phyloP scores from a whole-genome alignment of 805 yeast genomes.

The Ogataea salicorniae region DNA sequence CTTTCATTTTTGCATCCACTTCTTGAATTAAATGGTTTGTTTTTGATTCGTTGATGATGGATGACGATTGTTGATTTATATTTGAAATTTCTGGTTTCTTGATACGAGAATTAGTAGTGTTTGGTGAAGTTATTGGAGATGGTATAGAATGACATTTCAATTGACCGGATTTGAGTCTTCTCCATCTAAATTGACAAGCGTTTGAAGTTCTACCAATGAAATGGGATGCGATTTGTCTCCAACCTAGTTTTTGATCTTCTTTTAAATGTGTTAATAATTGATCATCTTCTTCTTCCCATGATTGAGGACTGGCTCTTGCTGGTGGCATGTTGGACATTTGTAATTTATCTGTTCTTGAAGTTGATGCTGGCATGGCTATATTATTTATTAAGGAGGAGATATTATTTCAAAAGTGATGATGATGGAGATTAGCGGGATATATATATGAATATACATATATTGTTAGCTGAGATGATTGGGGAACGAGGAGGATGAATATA shows the following conservation, averaged over 20 bases:
- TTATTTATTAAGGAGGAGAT: too few relatives aligned
- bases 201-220: slow-evolving; percentile 78
- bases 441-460: too few relatives aligned
- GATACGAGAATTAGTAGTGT: background rate
- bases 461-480: too few relatives aligned
- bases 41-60: background rate
- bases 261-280: slow-evolving; percentile 64
- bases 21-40: background rate
- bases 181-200: slow-evolving; percentile 88
- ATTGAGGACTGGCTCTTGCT: slow-evolving; percentile 7
- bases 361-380: too few relatives aligned
- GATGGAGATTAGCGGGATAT: too few relatives aligned
- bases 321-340: background rate
- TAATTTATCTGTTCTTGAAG: too few relatives aligned
- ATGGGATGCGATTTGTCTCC: slow-evolving; percentile 80
- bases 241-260: slow-evolving; percentile 77
- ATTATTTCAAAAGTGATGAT: too few relatives aligned
- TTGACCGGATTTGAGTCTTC: slow-evolving; percentile 51
- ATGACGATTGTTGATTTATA: background rate
- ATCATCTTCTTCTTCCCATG: slow-evolving; percentile 81
- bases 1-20: background rate
- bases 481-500: too few relatives aligned
- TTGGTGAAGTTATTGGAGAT: background rate
- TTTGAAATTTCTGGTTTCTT: background rate
- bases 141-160: slow-evolving; percentile 17